These are phyloP conservation scores for Russula emetica DNA, from an alignment of 768 basidiomycete species.

Conservation along the genomic window DNA sequence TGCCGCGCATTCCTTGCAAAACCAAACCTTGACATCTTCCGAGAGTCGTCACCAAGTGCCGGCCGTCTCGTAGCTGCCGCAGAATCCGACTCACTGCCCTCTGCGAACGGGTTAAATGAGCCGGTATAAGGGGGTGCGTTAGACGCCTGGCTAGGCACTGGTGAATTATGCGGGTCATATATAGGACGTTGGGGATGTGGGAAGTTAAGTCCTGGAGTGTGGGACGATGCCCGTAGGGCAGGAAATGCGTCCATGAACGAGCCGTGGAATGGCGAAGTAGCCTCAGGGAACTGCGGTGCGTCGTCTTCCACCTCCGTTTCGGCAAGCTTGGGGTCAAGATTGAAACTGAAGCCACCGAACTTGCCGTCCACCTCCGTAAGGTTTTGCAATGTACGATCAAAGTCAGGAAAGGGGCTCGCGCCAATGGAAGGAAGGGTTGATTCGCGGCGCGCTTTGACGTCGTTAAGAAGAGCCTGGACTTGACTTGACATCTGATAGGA, in stretches of 20 bases:
- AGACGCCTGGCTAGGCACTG: conserved; percentile 45
- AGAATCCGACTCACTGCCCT: conserved; percentile 47
- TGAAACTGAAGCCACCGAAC: conserved; percentile 78
- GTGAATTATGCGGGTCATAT: conserved; percentile 50
- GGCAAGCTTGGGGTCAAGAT: conserved; percentile 74
- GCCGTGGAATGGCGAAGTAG: conserved; percentile 56
- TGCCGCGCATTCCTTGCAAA: conserved; percentile 46
- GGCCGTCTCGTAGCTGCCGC: conserved; percentile 35
- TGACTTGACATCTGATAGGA: conserved; percentile 86
- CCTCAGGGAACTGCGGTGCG: conserved; percentile 35
- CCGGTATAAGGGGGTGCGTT: conserved; percentile 58
- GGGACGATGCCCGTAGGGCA: conserved; percentile 43
- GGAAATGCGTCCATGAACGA: conserved; percentile 71
- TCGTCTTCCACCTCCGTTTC: conserved; percentile 45
- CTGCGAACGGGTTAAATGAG: conserved; percentile 78
- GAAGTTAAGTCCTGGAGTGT: conserved; percentile 52
- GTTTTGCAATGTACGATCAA: conserved; percentile 77
- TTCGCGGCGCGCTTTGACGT: conserved; percentile 73
- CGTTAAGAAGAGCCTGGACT: conserved; percentile 78
- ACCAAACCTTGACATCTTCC: conserved; percentile 75
- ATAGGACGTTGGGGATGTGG: conserved; percentile 48
- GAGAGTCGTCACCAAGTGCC: conserved; percentile 54
- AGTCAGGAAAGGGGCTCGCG: conserved; percentile 78
- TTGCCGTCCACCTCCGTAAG: conserved; percentile 59
- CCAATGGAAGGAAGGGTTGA: conserved; percentile 41